A percentile compares a stretch with the other conserved stretches of the same genome.
phyloP scores from a whole-genome alignment of 2,329 filamentous ascomycete species.

The Aureobasidium sp. region DNA sequence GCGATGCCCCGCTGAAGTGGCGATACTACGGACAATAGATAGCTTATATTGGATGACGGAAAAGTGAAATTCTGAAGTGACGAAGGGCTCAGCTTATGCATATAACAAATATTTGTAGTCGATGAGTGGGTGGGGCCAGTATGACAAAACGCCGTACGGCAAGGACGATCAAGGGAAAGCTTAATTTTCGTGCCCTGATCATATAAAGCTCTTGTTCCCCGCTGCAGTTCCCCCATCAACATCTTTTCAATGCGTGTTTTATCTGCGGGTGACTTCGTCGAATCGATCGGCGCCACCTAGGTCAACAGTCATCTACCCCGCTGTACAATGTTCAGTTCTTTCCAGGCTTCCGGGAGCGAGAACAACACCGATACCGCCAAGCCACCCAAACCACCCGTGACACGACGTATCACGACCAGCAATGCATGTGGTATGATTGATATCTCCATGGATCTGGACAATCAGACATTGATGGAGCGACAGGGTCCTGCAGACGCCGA shows the following conservation, averaged over 20 bases:
- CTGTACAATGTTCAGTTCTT: slow-evolving; percentile 36
- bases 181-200: background rate
- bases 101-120: background rate
- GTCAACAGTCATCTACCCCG: background rate
- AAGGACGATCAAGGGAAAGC: background rate
- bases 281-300: background rate
- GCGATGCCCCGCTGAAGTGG: slow-evolving; percentile 34
- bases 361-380: slow-evolving; percentile 18
- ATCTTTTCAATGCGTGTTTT: background rate
- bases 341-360: slow-evolving; percentile 26
- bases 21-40: slow-evolving; percentile 31
- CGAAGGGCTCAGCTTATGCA: background rate
- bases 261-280: background rate
- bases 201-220: background rate
- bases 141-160: background rate
- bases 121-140: background rate
- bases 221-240: background rate
- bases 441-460: too few species aligned
- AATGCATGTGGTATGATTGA: slow-evolving; percentile 57
- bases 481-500: slow-evolving; percentile 53
- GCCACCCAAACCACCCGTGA: slow-evolving; percentile 26
- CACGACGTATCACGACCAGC: slow-evolving; percentile 38
- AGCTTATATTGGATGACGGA: background rate
- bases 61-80: too few species aligned
- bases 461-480: too few species aligned